A percentile compares a stretch with the other conserved stretches of the same genome.
These are phyloP conservation scores for Pseudogymnoascus sp. DNA, from an alignment of 2,329 filamentous ascomycete genomes.

Conservation along the genomic window DNA sequence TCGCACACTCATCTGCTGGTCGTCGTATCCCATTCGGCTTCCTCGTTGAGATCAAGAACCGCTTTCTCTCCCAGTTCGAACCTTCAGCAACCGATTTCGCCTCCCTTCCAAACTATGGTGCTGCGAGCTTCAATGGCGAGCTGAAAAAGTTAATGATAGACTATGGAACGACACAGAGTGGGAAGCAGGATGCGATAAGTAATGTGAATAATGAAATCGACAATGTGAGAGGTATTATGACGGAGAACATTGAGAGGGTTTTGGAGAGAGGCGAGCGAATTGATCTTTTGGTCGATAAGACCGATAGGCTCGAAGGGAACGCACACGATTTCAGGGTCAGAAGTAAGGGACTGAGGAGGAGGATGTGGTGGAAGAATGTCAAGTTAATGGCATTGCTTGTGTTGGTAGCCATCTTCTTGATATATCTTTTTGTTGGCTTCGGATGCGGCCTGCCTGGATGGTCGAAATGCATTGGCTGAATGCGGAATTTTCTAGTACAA, in stretches of 20 bases:
- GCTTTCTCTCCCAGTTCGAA: conserved; percentile 67
- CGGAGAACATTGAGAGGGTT: conserved; percentile 83
- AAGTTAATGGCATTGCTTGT: conserved; percentile 78
- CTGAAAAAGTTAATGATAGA: conserved; percentile 72
- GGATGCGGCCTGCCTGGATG: conserved; percentile 58
- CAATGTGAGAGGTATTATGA: conserved; percentile 87
- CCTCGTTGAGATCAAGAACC: conserved; percentile 80
- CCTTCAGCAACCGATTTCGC: conserved; percentile 61
- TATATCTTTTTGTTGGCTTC: conserved; percentile 64
- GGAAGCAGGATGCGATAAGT: conserved; percentile 70
- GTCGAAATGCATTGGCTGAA: conserved; percentile 27
- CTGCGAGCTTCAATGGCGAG: conserved; percentile 74
- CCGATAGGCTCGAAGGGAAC: conserved; percentile 78
- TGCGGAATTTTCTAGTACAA: neutral
- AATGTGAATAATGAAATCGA: conserved; percentile 87
- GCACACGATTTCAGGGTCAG: conserved; percentile 85
- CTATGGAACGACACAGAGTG: conserved; percentile 68
- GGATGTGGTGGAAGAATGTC: conserved; percentile 99
- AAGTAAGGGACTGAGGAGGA: conserved; percentile 73
- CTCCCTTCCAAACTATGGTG: conserved; percentile 79
- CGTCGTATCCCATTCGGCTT: conserved; percentile 89
- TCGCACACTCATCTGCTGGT: conserved; percentile 71
- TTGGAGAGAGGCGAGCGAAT: conserved; percentile 87
- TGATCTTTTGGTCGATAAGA: conserved; percentile 92
- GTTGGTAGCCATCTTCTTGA: conserved; percentile 62